phyloP scores from a whole-genome alignment of 495 filamentous ascomycete species.

The Patellaria atrata region DNA sequence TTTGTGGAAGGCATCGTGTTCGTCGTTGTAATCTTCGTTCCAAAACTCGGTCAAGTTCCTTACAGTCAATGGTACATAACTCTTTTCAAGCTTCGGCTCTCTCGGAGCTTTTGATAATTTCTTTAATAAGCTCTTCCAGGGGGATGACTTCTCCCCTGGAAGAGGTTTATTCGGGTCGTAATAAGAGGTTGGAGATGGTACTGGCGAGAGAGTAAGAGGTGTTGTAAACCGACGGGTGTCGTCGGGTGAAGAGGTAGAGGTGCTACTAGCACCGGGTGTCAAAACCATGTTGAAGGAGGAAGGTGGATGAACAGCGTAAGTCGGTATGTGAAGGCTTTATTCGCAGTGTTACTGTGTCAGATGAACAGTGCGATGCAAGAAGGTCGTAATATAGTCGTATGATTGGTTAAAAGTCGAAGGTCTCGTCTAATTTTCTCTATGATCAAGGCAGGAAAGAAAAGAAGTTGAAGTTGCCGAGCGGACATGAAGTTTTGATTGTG shows the following conservation, averaged over 20 bases:
- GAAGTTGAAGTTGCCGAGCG: too few relatives aligned
- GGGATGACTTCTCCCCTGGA: constrained; percentile 14
- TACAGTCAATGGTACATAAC: constrained; percentile 17
- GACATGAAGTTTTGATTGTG: too few relatives aligned
- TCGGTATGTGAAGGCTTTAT: too few relatives aligned
- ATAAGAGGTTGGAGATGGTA: constrained; percentile 6
- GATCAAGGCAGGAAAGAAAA: too few relatives aligned
- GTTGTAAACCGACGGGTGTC: not conserved
- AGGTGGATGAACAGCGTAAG: too few relatives aligned
- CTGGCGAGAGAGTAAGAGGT: not conserved
- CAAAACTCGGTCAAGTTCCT: constrained; percentile 22
- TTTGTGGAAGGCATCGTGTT: constrained; percentile 40
- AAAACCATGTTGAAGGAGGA: too few relatives aligned
- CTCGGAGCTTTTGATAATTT: constrained; percentile 4
- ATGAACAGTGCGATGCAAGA: too few relatives aligned
- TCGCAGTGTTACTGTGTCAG: too few relatives aligned
- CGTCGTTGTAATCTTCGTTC: constrained; percentile 23
- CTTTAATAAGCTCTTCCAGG: constrained; percentile 8
- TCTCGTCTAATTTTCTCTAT: too few relatives aligned
- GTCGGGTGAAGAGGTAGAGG: not conserved
- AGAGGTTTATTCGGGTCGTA: constrained; percentile 18
- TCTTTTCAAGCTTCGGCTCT: constrained; percentile 10
- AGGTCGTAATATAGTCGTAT: too few relatives aligned
- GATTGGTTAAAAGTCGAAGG: too few relatives aligned
- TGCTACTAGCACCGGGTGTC: too few relatives aligned